Evolutionary conservation across 2,329 filamentous ascomycete genomes (phyloP), one percentile per base, ranked within the genome.

Genomic region (Fusarium buharicum): DNA sequence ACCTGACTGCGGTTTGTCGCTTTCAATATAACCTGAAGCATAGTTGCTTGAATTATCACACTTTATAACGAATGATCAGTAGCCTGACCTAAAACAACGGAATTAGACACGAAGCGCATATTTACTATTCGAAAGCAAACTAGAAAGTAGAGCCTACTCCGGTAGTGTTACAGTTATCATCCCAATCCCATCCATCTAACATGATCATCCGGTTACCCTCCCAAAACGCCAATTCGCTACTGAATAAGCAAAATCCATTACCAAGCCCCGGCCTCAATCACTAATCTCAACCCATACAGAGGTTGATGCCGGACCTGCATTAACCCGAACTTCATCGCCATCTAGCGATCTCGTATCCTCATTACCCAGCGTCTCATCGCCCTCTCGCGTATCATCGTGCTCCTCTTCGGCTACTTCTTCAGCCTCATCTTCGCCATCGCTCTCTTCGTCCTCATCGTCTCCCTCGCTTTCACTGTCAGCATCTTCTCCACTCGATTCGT

Each of bases 381-480:
- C 67, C 11, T 64, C 44, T 8, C 55, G 62, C 11, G n/a, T 27
- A 16, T 52, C 52, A 9, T 55, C 45, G 4, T 50, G 45, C 6
- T 58, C 50, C 9, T 36, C 54, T 11, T 62, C 56, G 12, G 57
- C 68, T 10, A 54, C 60, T 13, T 70, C 62, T 11, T 64, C 67
- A 0, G 57, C 55, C 27, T 62, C 57, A 18, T 67, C 60, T 22
- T 62, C 62, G 0, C 55, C 60, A 1, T 71, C 58, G 1, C 64
- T 68, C 34, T 66, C 53, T n/a, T 67, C 59, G 10, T 46, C 59
- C 39, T 56, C 51, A 1, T 74, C 73, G 10, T 75, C 74, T 1
- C 72, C 76, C 28, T 74, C 75, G 38, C 70, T 73, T 46, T 76
- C 75, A 38, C 70, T 73, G 18, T 76, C 75, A 1, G 72, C 73